phyloP scores from a whole-genome alignment of 108 stramenopile species.

The Nitzschia inconspicua region DNA sequence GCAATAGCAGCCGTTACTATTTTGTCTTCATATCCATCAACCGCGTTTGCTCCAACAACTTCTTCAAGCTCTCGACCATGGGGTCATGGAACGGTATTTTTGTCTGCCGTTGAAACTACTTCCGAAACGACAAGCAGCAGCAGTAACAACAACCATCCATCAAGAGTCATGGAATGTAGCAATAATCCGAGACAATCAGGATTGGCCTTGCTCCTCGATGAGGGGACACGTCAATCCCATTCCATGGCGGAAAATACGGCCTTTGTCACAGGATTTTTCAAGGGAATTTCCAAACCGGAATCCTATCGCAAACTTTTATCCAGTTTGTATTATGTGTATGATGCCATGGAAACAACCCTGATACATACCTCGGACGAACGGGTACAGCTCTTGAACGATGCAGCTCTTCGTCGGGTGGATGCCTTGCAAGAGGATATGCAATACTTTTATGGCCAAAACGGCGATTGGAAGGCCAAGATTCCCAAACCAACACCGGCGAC shows the following conservation, averaged over 20 bases:
- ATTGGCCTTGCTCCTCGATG: conserved; percentile 43
- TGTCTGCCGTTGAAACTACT: no score
- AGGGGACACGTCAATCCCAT: conserved; percentile 63
- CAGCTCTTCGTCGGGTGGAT: conserved; percentile 36
- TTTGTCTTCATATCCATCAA: no score
- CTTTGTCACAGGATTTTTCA: conserved; percentile 71
- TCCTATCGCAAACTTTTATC: conserved; percentile 40
- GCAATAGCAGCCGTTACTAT: no score
- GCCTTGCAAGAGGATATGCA: conserved; percentile 54
- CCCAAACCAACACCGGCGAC: conserved; percentile 36
- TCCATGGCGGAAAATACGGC: conserved; percentile 56
- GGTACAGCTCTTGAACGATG: conserved; percentile 31
- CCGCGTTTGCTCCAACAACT: no score
- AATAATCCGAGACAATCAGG: conserved; percentile 38
- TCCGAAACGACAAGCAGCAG: no score
- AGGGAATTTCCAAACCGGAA: conserved; percentile 39
- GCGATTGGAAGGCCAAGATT: conserved; percentile 29
- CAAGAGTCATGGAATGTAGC: background rate
- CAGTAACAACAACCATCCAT: background rate
- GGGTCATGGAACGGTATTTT: no score
- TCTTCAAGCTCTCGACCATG: no score
- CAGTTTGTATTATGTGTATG: conserved; percentile 56
- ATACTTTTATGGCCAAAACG: conserved; percentile 46
- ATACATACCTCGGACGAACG: conserved; percentile 13
- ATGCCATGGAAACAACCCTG: conserved; percentile 51